These are phyloP conservation scores for Dioscorea alata DNA, from an alignment of 106 monocot genomes.

Conservation along the genomic window DNA sequence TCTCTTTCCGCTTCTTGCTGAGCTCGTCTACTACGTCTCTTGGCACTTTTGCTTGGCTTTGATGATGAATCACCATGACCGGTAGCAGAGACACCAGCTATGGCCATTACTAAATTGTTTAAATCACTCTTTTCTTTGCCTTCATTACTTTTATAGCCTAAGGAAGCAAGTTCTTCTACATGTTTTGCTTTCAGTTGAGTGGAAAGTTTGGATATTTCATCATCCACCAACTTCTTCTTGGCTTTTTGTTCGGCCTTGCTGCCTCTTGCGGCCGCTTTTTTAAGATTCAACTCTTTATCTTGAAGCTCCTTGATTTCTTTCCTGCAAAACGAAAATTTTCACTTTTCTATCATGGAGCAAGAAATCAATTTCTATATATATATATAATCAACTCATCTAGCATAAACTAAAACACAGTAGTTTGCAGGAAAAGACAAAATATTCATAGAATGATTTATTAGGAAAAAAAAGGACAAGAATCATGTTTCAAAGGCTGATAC, in stretches of 20 bases:
- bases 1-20: slow-evolving; percentile 70
- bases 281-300: slow-evolving; percentile 52
- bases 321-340: slow-evolving; percentile 9
- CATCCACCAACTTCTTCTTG: slow-evolving; percentile 78
- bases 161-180: slow-evolving; percentile 42
- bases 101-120: slow-evolving; percentile 54
- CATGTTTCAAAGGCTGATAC: no score
- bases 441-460: no score
- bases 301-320: slow-evolving; percentile 45
- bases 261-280: slow-evolving; percentile 69
- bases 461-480: no score
- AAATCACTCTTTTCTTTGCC: slow-evolving; percentile 27
- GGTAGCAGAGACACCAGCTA: slow-evolving; percentile 48
- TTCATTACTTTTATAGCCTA: slow-evolving; percentile 30
- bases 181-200: slow-evolving; percentile 49
- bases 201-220: slow-evolving; percentile 46
- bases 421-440: no score
- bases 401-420: no score
- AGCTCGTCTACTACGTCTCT: slow-evolving; percentile 44
- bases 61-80: slow-evolving; percentile 11
- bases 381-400: no score
- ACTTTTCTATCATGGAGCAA: no score
- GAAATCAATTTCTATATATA: no score
- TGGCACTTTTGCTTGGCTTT: slow-evolving; percentile 53
- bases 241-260: slow-evolving; percentile 86